Evolutionary conservation across 2,329 filamentous ascomycete genomes (phyloP), one percentile per base, ranked within the genome.

Genomic region (Stachybotrys echinatus): DNA sequence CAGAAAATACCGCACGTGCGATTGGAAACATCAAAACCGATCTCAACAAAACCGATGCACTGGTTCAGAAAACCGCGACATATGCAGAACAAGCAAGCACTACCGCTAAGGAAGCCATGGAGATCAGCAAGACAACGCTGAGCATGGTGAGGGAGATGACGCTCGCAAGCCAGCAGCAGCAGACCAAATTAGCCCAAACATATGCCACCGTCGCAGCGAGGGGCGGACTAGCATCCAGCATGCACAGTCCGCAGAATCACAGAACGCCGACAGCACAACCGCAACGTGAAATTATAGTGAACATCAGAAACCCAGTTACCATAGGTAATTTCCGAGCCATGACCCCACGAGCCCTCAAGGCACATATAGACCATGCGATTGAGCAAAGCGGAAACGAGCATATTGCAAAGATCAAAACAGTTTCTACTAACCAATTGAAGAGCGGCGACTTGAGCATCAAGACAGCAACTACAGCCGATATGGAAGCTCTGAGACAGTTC

Each of bases 341-440:
- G 31, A 45, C 31, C 19, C 48, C 48, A 12, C 48, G 43, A n/a
- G 45, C 31, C 21, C 48, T 50, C 17, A 47, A 50, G 37, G 42
- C 42, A 39, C 42, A 49, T 12, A 23, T 50, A 50, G 44, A 50
- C 44, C 27, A 38, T 6, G 44, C 45, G 14, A 48, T 48, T 23
- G 39, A 50, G 19, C 49, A 50, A 37, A 47, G 49, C 45, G 38
- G 39, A 23, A 50, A 50, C 38, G 23, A 50, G 18, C 27, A 50
- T 23, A 44, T 48, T 42, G 19, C 47, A n/a, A 43, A 50, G 10
- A 50, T 45, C 27, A 50, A 21, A 20, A 23, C 17, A 19, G 49
- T 48, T 1, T 44, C 45, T 23, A 39, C 49, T 39, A 47, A 48
- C 27, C 40, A 50, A 31, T 45, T 48, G 17, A 50, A 50, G 27